Percentiles rank a stretch among this genome's conserved stretches.
Evolutionary conservation across 768 basidiomycete genomes (phyloP).

Genomic region (Mycena floridula): DNA sequence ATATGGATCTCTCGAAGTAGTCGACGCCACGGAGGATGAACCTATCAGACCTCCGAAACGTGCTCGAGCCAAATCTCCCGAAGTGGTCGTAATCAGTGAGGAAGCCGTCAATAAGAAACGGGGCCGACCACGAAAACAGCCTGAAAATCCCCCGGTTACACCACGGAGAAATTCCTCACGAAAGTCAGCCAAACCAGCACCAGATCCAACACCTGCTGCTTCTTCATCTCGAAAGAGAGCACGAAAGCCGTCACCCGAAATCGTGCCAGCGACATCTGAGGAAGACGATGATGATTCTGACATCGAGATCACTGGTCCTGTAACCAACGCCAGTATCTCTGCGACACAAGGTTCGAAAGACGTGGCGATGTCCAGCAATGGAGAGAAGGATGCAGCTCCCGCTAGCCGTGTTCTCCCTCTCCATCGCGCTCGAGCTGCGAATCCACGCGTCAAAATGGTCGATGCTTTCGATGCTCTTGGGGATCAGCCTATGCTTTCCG

Average conservation of each 20-base stretch:
- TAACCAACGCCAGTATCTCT: not conserved
- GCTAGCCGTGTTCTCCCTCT: conserved; percentile 18
- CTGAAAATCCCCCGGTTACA: no score
- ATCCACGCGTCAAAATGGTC: conserved; percentile 49
- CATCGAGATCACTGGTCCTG: not conserved
- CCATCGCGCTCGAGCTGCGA: conserved; percentile 43
- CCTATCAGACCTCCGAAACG: no score
- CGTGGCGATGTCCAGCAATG: not conserved
- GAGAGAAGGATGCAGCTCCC: not conserved
- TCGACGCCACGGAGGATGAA: no score
- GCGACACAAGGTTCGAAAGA: not conserved
- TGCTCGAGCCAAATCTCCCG: no score
- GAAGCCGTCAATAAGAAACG: no score
- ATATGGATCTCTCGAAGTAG: no score
- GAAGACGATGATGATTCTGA: conserved; percentile 7
- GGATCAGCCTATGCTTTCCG: conserved; percentile 9
- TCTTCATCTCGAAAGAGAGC: no score
- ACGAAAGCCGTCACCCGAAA: conserved; percentile 4
- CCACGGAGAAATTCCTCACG: no score
- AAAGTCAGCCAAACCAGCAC: no score
- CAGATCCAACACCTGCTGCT: no score
- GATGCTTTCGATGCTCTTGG: conserved; percentile 35
- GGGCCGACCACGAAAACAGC: conserved; percentile 1
- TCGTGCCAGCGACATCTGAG: conserved; percentile 5
- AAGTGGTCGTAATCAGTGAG: no score